phyloP scores from a whole-genome alignment of 768 basidiomycete species.

The Calocybe gangraenosa region DNA sequence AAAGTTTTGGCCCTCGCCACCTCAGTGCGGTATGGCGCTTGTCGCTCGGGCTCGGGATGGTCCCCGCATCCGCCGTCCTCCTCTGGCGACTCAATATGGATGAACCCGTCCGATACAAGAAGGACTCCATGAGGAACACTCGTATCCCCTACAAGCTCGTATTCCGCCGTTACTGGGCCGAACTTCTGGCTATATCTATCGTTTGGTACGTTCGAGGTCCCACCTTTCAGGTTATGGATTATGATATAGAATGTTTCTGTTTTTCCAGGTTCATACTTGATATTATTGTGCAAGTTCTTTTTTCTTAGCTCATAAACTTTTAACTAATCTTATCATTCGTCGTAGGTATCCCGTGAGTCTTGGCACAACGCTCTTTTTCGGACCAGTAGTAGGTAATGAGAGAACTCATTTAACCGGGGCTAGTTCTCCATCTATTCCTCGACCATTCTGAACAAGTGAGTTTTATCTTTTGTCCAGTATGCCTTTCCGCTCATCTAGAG shows the following conservation, averaged over 20 bases:
- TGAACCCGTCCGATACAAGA: constrained; percentile 71
- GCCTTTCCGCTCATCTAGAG: no score
- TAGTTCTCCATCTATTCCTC: constrained; percentile 55
- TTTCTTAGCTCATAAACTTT: neutral
- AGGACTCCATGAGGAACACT: constrained; percentile 72
- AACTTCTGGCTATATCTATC: constrained; percentile 64
- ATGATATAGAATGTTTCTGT: neutral
- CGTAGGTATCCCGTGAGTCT: neutral
- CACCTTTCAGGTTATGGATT: neutral
- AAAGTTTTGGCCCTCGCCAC: constrained; percentile 70
- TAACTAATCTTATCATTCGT: neutral
- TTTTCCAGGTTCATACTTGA: constrained; percentile 65
- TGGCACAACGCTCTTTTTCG: no score
- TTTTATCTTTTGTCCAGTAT: no score
- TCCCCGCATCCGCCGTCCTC: constrained; percentile 76
- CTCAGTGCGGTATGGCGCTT: constrained; percentile 83
- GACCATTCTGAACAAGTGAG: constrained; percentile 61
- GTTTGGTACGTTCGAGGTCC: constrained; percentile 48
- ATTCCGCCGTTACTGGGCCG: constrained; percentile 72
- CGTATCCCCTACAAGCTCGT: constrained; percentile 76
- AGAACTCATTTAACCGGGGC: neutral
- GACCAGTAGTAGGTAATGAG: no score
- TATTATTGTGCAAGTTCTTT: constrained; percentile 60
- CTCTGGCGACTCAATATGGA: constrained; percentile 83
- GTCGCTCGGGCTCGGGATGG: constrained; percentile 74